Conservation (phyloP, 441 rosid species). For the Populus hybrid region DNA sequence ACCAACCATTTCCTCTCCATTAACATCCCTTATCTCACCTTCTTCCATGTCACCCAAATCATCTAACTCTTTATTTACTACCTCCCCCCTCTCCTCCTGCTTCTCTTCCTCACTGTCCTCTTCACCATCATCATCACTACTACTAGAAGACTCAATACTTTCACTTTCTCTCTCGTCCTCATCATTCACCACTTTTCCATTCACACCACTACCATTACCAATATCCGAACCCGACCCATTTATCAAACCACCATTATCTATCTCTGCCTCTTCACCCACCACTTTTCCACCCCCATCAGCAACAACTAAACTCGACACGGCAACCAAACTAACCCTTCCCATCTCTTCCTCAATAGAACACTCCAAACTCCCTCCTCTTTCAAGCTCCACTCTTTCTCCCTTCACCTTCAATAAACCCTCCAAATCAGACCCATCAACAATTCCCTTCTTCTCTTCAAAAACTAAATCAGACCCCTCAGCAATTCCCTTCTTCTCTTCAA, state of each 20-base stretch:
- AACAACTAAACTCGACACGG: neutral
- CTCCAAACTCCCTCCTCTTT: too few relatives aligned
- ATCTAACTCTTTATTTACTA: conserved; percentile 21
- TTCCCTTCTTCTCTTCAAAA: too few relatives aligned
- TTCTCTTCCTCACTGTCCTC: conserved; percentile 28
- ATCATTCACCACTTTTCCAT: conserved; percentile 21
- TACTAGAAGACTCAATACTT: conserved; percentile 35
- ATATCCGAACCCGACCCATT: conserved; percentile 11
- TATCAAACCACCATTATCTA: conserved; percentile 12
- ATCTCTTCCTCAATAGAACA: neutral
- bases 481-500: too few relatives aligned
- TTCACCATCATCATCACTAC: conserved; percentile 14
- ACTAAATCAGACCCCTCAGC: too few relatives aligned
- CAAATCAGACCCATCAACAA: too few relatives aligned
- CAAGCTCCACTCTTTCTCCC: too few relatives aligned
- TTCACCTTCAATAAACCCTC: too few relatives aligned
- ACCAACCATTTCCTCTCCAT: conserved; percentile 30
- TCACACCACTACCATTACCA: conserved; percentile 20
- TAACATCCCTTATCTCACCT: conserved; percentile 68
- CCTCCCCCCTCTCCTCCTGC: conserved; percentile 18
- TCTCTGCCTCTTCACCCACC: conserved; percentile 1
- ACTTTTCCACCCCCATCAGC: conserved; percentile 4
- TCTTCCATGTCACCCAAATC: conserved; percentile 63
- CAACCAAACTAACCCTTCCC: conserved; percentile 1
- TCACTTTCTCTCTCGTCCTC: conserved; percentile 29